A percentile compares a stretch with the other conserved stretches of the same genome.
phyloP scores from a whole-genome alignment of 257 asterid species.

The Plantago elongata region DNA sequence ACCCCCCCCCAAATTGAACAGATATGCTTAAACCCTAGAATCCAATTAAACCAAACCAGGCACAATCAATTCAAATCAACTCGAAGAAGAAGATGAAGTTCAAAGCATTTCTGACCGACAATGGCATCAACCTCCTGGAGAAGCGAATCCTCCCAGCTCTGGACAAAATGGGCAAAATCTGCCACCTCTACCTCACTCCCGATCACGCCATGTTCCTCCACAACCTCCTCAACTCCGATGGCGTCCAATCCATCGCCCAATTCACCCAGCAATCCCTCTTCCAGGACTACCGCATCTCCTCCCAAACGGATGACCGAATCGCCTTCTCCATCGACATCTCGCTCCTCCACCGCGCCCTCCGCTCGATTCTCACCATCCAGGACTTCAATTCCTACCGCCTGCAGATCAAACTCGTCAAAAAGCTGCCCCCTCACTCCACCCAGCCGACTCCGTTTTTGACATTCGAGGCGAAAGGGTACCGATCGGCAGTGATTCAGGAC shows the following conservation, averaged over 20 bases:
- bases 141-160: conserved; percentile 79
- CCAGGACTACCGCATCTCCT: conserved; percentile 69
- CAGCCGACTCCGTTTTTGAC: conserved; percentile 73
- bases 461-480: conserved; percentile 69
- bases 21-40: too few relatives aligned
- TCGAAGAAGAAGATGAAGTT: conserved; percentile 47
- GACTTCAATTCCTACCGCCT: conserved; percentile 34
- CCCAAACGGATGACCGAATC: conserved; percentile 65
- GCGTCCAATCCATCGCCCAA: conserved; percentile 82
- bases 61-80: too few relatives aligned
- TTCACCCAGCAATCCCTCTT: conserved; percentile 61
- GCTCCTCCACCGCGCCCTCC: conserved; percentile 95
- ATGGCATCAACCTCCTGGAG: conserved; percentile 75
- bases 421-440: conserved; percentile 62
- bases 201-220: conserved; percentile 86
- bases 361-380: conserved; percentile 66
- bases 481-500: conserved; percentile 85
- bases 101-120: conserved; percentile 73
- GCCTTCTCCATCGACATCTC: conserved; percentile 80
- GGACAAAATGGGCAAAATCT: conserved; percentile 71
- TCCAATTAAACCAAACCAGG: too few relatives aligned
- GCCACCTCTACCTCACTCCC: conserved; percentile 70
- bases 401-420: conserved; percentile 77
- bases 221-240: conserved; percentile 85
- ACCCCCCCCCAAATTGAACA: too few relatives aligned